These are phyloP conservation scores for Phoma sp. DNA, from an alignment of 2,329 filamentous ascomycete species.

Conservation along the genomic window DNA sequence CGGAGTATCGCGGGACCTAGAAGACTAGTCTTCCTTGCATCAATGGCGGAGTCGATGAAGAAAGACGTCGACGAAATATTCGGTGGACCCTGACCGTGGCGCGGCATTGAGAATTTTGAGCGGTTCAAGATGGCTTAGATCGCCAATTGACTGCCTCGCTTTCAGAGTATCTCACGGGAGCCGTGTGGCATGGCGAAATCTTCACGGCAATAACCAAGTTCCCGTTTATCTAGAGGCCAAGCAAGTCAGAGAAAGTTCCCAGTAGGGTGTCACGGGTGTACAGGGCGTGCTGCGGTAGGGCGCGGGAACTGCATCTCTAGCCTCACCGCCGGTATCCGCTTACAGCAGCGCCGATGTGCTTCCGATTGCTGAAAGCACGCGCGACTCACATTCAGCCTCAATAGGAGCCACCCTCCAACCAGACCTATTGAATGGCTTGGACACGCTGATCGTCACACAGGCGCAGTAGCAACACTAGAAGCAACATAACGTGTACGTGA, in stretches of 20 bases:
- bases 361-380: constrained; percentile 21
- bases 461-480: constrained; percentile 8
- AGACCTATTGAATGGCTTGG: not conserved
- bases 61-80: constrained; percentile 10
- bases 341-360: constrained; percentile 8
- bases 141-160: not conserved
- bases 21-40: constrained; percentile 19
- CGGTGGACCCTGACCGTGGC: constrained; percentile 9
- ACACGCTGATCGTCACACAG: not conserved
- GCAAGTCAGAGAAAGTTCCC: constrained; percentile 2
- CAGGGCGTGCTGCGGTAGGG: constrained; percentile 2
- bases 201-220: constrained; percentile 8
- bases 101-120: constrained; percentile 8
- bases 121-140: constrained; percentile 4
- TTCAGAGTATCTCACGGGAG: not conserved
- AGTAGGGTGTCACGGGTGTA: constrained; percentile 1
- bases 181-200: not conserved
- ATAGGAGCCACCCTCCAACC: constrained; percentile 8
- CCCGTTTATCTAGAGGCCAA: constrained; percentile 2
- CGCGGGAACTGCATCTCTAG: constrained; percentile 22
- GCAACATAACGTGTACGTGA: not conserved
- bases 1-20: constrained; percentile 22
- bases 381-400: constrained; percentile 22
- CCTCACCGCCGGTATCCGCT: constrained; percentile 34
- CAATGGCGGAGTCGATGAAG: constrained; percentile 25